Evolutionary conservation across 2,329 filamentous ascomycete genomes (phyloP).

Genomic region (Penicillium janthinellum): DNA sequence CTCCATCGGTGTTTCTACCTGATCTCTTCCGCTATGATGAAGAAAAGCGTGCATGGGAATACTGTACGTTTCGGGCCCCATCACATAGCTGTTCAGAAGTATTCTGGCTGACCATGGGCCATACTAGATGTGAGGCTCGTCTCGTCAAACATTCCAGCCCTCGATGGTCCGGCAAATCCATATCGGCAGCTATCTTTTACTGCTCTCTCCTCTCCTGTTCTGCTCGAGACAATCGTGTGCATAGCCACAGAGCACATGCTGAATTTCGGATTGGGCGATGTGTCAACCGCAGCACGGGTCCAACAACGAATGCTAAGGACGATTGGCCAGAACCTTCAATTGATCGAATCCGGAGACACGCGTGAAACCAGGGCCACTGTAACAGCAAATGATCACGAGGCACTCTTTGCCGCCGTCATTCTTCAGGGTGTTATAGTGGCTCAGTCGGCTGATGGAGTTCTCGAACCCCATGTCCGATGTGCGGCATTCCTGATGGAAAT

Average conservation of each 20-base stretch:
- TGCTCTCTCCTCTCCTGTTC: conserved; percentile 24
- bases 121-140: conserved; percentile 26
- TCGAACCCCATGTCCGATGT: conserved; percentile 27
- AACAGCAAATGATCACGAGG: conserved; percentile 19
- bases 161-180: conserved; percentile 28
- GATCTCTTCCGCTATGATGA: conserved; percentile 19
- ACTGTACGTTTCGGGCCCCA: conserved; percentile 15
- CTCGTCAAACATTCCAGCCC: conserved; percentile 26
- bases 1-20: conserved; percentile 8
- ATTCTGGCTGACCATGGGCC: neutral
- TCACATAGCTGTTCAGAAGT: neutral
- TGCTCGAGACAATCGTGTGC: conserved; percentile 27
- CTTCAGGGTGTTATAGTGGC: conserved; percentile 26
- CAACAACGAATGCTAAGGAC: conserved; percentile 26
- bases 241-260: conserved; percentile 31
- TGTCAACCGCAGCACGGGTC: conserved; percentile 23
- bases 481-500: conserved; percentile 27
- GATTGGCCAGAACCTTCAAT: conserved; percentile 21
- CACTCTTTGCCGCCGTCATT: conserved; percentile 23
- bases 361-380: conserved; percentile 4
- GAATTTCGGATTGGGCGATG: conserved; percentile 25
- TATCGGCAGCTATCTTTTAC: conserved; percentile 26
- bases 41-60: conserved; percentile 26
- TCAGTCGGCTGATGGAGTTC: conserved; percentile 25
- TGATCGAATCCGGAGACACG: conserved; percentile 5